Percentiles rank a stretch among this genome's conserved stretches.
Conservation (phyloP, 2,329 filamentous ascomycete genomes). For the Ophiocordyceps camponoti-floridani region DNA sequence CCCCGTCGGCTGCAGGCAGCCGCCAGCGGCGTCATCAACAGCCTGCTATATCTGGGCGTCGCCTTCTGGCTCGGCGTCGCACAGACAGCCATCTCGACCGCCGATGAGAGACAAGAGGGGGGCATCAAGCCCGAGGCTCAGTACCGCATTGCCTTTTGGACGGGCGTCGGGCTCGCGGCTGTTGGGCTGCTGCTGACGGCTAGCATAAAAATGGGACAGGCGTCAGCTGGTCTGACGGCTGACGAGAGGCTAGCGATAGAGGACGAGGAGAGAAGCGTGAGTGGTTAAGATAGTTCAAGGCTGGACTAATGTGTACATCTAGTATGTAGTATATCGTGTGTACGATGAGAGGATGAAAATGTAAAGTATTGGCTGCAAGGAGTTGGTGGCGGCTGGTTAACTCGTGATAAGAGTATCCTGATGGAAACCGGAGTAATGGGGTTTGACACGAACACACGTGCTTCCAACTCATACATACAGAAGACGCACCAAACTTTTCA, state of each 20-base stretch:
- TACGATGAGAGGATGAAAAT: too few species aligned
- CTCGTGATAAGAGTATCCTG: too few species aligned
- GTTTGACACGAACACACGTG: too few species aligned
- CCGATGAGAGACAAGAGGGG: constrained; percentile 10
- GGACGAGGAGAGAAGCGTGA: neutral
- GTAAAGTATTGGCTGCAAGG: too few species aligned
- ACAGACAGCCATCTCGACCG: constrained; percentile 41
- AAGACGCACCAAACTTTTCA: too few species aligned
- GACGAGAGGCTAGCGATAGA: constrained; percentile 29
- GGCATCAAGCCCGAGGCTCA: constrained; percentile 26
- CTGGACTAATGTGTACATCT: too few species aligned
- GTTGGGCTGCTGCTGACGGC: constrained; percentile 33
- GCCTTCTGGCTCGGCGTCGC: constrained; percentile 54
- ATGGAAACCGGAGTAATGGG: too few species aligned
- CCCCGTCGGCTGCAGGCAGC: constrained; percentile 50
- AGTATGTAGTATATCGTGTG: too few species aligned
- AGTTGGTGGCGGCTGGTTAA: too few species aligned
- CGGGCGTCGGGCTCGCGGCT: constrained; percentile 36
- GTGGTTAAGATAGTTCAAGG: too few species aligned
- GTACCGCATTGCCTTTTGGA: constrained; percentile 51
- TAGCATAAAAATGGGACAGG: constrained; percentile 35
- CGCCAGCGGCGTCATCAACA: constrained; percentile 55
- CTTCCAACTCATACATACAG: too few species aligned
- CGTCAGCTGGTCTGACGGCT: constrained; percentile 36
- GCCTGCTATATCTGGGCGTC: constrained; percentile 52